Base-by-base conservation (phyloP, 148 eudicot genomes). In the Camellia granthamiana region DNA sequence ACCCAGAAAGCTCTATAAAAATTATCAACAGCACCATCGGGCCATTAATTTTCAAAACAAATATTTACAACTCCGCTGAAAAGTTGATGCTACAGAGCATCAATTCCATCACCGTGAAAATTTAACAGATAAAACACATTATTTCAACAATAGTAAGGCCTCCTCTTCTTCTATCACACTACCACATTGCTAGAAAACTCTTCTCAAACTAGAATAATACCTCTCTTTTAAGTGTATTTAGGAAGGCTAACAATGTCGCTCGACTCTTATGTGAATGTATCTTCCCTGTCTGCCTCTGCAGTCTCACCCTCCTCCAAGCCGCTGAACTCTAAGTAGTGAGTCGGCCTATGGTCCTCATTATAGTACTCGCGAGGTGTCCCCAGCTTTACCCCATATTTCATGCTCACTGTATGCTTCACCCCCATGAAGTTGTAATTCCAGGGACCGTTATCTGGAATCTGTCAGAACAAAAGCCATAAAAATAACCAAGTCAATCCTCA, bases 341-440 rank as follows among this genome's bases (percentile, higher is more conserved):
- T 94, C 0, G 99, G 99, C 58, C 98, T 86, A 75, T 97, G 99
- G 52, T 97, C 98, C 82, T 97, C 99, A 19, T 97, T 87, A 76
- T 94, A 97, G 84, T 85, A 97, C 76, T 97, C 99, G 11, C 93
- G 87, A 0, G 99, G 99, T 3, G 93, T 86, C 66, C 99, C 99
- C 5, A 97, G 90, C 86, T 90, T 97, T 42, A 97, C 89, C 11
- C 97, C 99, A 38, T 94, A 97, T 51, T 81, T 92, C 99, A 97
- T 91, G 91, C 92, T 84, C 42, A 77, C 85, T 0, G 91, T 88
- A 65, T 97, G 99, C 84, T 91, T 97, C 82, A 92, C 99, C 11
- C 99, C 99, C 99, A 94, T 94, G 84, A 97, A 97, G 84, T 97
- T 97, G 85, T 90, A 97, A 72, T 97, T 97, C 99, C 99, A 97